Conservation (phyloP, 2,329 filamentous ascomycete species). For the Rhinocladiella similis region DNA sequence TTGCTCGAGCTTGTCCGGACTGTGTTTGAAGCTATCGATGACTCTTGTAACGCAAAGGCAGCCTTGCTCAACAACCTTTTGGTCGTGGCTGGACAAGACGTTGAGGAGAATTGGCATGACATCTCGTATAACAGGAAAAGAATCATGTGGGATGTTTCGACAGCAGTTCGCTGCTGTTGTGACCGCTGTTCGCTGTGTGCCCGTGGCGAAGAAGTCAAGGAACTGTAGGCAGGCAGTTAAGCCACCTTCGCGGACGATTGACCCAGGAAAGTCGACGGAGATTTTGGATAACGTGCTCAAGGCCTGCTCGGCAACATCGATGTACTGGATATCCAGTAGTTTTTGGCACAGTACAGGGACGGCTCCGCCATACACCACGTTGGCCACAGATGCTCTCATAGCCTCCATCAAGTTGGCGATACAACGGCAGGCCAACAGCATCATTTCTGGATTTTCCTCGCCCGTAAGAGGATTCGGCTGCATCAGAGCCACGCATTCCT, state of each 20-base stretch:
- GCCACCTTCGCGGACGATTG: constrained; percentile 93
- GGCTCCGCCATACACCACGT: constrained; percentile 95
- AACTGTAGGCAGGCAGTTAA: constrained; percentile 94
- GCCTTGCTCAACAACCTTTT: constrained; percentile 94
- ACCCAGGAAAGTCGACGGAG: constrained; percentile 89
- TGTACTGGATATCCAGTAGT: constrained; percentile 91
- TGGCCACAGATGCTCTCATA: constrained; percentile 84
- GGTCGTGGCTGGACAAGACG: constrained; percentile 87
- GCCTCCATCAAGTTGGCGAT: constrained; percentile 98
- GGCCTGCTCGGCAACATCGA: constrained; percentile 95
- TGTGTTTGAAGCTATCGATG: constrained; percentile 93
- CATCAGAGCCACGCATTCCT: constrained; percentile 90
- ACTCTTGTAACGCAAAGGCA: constrained; percentile 94
- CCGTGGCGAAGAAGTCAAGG: constrained; percentile 95
- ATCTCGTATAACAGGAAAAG: constrained; percentile 85
- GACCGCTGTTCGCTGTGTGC: constrained; percentile 93
- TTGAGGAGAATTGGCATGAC: constrained; percentile 95
- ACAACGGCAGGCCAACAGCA: constrained; percentile 93
- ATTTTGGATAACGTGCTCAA: constrained; percentile 97
- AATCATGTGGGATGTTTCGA: constrained; percentile 91
- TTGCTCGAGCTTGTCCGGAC: constrained; percentile 84
- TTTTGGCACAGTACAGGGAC: constrained; percentile 95
- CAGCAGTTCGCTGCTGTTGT: constrained; percentile 98
- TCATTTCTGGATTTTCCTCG: constrained; percentile 93
- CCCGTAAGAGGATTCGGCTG: constrained; percentile 75